Evolutionary conservation across 2,329 filamentous ascomycete genomes (phyloP).

Genomic region (Curvularia sp.): DNA sequence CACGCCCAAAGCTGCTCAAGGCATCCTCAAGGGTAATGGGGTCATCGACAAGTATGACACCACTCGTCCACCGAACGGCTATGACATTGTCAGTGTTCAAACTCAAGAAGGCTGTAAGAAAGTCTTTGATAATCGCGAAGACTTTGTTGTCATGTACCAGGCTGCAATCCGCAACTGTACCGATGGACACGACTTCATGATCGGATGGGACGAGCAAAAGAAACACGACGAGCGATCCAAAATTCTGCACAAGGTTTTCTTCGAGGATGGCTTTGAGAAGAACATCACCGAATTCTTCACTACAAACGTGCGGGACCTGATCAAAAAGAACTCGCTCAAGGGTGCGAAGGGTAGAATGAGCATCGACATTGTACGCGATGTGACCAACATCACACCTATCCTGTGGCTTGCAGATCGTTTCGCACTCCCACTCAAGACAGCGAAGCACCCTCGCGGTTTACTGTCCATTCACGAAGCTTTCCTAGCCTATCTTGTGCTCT

Average conservation of each 20-base stretch:
- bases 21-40: slow-evolving; percentile 58
- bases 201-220: slow-evolving; percentile 52
- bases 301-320: slow-evolving; percentile 54
- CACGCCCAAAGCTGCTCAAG: slow-evolving; percentile 57
- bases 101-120: slow-evolving; percentile 60
- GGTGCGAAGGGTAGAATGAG: slow-evolving; percentile 56
- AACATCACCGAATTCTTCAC: slow-evolving; percentile 71
- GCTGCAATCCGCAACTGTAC: slow-evolving; percentile 70
- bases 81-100: slow-evolving; percentile 57
- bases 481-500: slow-evolving; percentile 68
- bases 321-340: slow-evolving; percentile 56
- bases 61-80: slow-evolving; percentile 52
- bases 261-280: slow-evolving; percentile 67
- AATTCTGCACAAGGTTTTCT: slow-evolving; percentile 61
- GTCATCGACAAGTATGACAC: slow-evolving; percentile 57
- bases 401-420: slow-evolving; percentile 70
- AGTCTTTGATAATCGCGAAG: slow-evolving; percentile 59
- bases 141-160: slow-evolving; percentile 57
- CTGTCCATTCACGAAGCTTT: slow-evolving; percentile 58
- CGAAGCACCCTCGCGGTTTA: slow-evolving; percentile 65
- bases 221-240: slow-evolving; percentile 49
- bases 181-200: slow-evolving; percentile 63
- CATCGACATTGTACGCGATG: slow-evolving; percentile 67
- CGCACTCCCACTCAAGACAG: slow-evolving; percentile 71
- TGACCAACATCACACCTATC: slow-evolving; percentile 72